A percentile compares a stretch with the other conserved stretches of the same genome.
These are phyloP conservation scores for Neofusicoccum cordaticola DNA, from an alignment of 2,329 filamentous ascomycete species.

Conservation along the genomic window DNA sequence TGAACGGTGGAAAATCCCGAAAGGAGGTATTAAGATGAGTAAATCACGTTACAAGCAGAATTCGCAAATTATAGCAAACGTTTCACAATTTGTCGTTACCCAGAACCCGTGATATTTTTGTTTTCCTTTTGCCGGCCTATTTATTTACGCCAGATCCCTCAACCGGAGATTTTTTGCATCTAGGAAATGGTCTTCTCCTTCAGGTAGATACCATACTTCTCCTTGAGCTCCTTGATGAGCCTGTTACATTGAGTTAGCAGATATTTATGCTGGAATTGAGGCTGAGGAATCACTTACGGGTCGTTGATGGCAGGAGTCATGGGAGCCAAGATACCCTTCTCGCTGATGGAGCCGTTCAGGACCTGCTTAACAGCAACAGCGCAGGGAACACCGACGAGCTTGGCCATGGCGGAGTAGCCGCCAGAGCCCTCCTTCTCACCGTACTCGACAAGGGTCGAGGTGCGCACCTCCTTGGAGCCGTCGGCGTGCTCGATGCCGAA, in stretches of 20 bases:
- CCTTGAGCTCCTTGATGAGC: conserved; percentile 73
- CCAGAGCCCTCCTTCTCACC: conserved; percentile 69
- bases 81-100: neutral
- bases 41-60: neutral
- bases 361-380: conserved; percentile 74
- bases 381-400: conserved; percentile 73
- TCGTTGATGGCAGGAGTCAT: conserved; percentile 69
- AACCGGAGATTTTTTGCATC: neutral
- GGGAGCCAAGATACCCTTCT: conserved; percentile 74
- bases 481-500: conserved; percentile 83
- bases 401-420: conserved; percentile 82
- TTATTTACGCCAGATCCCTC: neutral
- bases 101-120: neutral
- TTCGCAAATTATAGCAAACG: neutral
- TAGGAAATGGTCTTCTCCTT: conserved; percentile 60
- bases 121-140: neutral
- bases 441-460: conserved; percentile 79
- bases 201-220: conserved; percentile 72
- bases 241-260: neutral
- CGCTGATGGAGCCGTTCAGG: conserved; percentile 67
- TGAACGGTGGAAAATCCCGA: too few species aligned
- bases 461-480: conserved; percentile 72
- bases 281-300: conserved; percentile 38
- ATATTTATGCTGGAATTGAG: neutral
- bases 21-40: neutral